Percentiles rank a stretch among this genome's conserved stretches.
phyloP scores from a whole-genome alignment of 2,329 filamentous ascomycete genomes.

The Phaeosphaeria sp. region DNA sequence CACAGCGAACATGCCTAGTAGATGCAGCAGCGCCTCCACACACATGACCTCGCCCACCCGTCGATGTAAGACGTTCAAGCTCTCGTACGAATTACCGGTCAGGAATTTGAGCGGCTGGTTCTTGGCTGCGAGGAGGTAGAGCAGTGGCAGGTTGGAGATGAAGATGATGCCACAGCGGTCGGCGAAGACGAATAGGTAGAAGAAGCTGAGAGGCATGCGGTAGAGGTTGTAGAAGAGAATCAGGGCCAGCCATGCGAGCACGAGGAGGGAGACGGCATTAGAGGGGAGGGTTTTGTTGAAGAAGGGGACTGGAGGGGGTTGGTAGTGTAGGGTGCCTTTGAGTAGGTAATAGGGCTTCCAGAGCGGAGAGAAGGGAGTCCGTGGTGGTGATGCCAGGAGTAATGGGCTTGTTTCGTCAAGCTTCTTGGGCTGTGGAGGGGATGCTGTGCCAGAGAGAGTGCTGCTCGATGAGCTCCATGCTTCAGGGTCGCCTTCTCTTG shows the following conservation, averaged over 20 bases:
- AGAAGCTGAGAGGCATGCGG: slow-evolving; percentile 55
- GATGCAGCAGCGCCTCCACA: slow-evolving; percentile 64
- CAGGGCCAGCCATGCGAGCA: slow-evolving; percentile 59
- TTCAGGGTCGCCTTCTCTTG: slow-evolving; percentile 17
- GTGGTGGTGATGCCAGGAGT: slow-evolving; percentile 20
- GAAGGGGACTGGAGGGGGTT: slow-evolving; percentile 64
- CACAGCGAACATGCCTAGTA: slow-evolving; percentile 59
- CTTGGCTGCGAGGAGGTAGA: slow-evolving; percentile 71
- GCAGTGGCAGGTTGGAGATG: slow-evolving; percentile 57
- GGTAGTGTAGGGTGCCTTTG: slow-evolving; percentile 57
- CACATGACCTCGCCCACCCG: slow-evolving; percentile 68
- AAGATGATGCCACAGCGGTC: slow-evolving; percentile 64
- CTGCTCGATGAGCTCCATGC: slow-evolving; percentile 49
- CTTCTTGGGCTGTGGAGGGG: slow-evolving; percentile 37
- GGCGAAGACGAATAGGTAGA: slow-evolving; percentile 63
- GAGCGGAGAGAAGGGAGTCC: slow-evolving; percentile 5
- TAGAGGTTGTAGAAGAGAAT: slow-evolving; percentile 67
- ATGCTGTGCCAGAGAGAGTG: slow-evolving; percentile 44
- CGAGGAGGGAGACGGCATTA: slow-evolving; percentile 62
- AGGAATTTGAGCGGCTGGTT: slow-evolving; percentile 68
- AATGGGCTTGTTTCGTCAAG: slow-evolving; percentile 42
- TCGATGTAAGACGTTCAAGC: slow-evolving; percentile 70
- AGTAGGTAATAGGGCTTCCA: slow-evolving; percentile 31
- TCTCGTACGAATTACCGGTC: slow-evolving; percentile 70
- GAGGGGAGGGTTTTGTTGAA: slow-evolving; percentile 64